Evolutionary conservation across 345 rosid species (phyloP).

Genomic region (Populus simonii): DNA sequence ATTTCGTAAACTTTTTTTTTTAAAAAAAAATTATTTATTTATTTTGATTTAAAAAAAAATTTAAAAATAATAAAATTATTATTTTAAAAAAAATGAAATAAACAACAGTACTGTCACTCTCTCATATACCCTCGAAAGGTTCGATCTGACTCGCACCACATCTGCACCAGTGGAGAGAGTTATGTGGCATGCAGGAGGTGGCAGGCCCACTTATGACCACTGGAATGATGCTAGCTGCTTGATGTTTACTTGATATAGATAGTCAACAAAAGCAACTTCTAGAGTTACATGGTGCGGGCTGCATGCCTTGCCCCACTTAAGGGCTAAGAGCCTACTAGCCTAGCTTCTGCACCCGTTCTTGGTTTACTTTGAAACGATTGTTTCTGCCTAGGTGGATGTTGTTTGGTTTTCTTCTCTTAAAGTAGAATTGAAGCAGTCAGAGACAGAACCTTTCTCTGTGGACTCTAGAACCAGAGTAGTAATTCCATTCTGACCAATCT

Average conservation of each 20-base stretch:
- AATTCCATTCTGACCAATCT: constrained; percentile 16
- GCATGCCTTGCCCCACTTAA: not conserved
- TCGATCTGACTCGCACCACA: constrained; percentile 11
- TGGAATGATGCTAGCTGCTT: not conserved
- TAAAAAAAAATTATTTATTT: too few relatives aligned
- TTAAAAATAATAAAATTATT: too few relatives aligned
- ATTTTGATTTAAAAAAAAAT: too few relatives aligned
- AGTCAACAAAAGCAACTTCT: constrained; percentile 46
- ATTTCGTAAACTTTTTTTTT: too few relatives aligned
- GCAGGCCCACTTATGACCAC: constrained; percentile 16
- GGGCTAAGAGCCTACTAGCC: not conserved
- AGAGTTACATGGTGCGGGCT: not conserved
- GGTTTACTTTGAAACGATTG: not conserved
- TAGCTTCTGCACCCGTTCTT: too few relatives aligned
- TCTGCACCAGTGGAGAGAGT: constrained; percentile 33
- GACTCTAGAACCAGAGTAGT: not conserved
- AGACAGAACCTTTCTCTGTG: not conserved
- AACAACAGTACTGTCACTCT: too few relatives aligned
- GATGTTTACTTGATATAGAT: not conserved
- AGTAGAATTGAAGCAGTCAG: not conserved
- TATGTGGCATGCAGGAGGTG: constrained; percentile 38
- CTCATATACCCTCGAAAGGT: too few relatives aligned
- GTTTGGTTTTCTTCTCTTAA: not conserved
- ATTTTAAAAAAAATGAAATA: too few relatives aligned
- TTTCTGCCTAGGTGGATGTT: not conserved